Evolutionary conservation across 305 asterid genomes (phyloP), one percentile per base, ranked within the genome.

Genomic region (Coffea humblotiana): DNA sequence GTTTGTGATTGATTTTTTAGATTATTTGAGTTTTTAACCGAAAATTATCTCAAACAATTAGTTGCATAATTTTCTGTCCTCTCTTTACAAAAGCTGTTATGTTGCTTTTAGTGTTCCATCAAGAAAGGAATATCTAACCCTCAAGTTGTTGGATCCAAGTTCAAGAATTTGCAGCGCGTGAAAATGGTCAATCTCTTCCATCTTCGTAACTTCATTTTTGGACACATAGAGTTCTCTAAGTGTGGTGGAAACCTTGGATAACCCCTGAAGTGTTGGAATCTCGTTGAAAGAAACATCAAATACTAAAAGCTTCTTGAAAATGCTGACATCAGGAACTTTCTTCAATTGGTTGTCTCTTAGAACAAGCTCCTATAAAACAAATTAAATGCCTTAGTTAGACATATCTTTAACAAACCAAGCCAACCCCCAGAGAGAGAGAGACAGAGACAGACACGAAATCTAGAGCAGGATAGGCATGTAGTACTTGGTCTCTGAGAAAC

Each of bases 301-400:
- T 80, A 96, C 90, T 81, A 90, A 83, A 78, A 96, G 97, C 85
- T 71, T 82, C 86, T 88, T 91, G 92, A 92, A 94, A 83, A 92
- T 91, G 88, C 85, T 82, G 82, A 84, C 94, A 90, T 92, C 97
- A 67, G 98, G 98, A 82, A 96, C 88, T 77, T 83, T 89, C 91
- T 90, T 92, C 86, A 96, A 86, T 84, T 94, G 98, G 88, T 96
- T 96, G 84, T 96, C 99, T 92, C 97, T 90, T 81, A 96, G 84
- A 68, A 96, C 93, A 67, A 96, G 88, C 86, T 96, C 99, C 98
- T 96, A 88, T 27, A 85, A 78, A 85, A 81, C 77, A 80, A 75
- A 58, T 10, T 35, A 80, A 4, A 56, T 60, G 79, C 76, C 79
- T 40, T 72, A 79, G 72, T 72, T 74, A 64, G 32, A 77, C 47